Evolutionary conservation across 1,139 yeast species (phyloP), one percentile per base, ranked within the genome.

Genomic region (Geotrichum aggregatum): DNA sequence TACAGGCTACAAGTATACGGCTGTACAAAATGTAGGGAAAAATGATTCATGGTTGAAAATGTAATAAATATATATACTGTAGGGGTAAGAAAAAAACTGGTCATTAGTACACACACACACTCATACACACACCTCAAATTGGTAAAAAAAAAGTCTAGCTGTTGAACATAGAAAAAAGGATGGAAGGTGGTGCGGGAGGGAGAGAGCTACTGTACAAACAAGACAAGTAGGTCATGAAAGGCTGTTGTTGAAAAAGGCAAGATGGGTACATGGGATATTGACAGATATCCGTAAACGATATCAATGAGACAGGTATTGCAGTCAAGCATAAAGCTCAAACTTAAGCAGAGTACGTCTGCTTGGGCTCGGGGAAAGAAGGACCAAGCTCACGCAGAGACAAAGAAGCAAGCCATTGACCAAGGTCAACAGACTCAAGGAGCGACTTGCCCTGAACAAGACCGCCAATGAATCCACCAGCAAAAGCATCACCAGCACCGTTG

Each of bases 401-500:
- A 59, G 88, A 78, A 57, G 98, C 99, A 61, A 95, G 83, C 98
- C 98, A 91, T 75, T 91, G 98, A 61, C 98, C 99, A 71, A 84
- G 80, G 63, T 85, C 88, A 59, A 92, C 77, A 56, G 86, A 74
- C 49, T 79, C 74, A 36, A 61, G 70, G 55, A 89, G 68, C 33
- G 78, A 62, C 71, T 85, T 81, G 61, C 84, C 89, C 72, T 84
- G 75, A 53, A 87, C 95, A 61, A 91, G 74, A 56, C 91, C 94
- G 56, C 96, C 96, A 62, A 91, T 73, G 71, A 92, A 92, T 54
- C 98, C 99, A 67, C 96, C 95, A 56, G 98, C 98, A 68, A 92
- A 92, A 22, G 98, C 98, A 69, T 92, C 99, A 71, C 98, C 99
- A 45, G 98, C 98, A 76, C 98, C 98, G 74, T 92, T 92, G 68